Evolutionary conservation across 805 yeast genomes (phyloP), one percentile per base, ranked within the genome.

Genomic region (Yamadazyma laniorum): DNA sequence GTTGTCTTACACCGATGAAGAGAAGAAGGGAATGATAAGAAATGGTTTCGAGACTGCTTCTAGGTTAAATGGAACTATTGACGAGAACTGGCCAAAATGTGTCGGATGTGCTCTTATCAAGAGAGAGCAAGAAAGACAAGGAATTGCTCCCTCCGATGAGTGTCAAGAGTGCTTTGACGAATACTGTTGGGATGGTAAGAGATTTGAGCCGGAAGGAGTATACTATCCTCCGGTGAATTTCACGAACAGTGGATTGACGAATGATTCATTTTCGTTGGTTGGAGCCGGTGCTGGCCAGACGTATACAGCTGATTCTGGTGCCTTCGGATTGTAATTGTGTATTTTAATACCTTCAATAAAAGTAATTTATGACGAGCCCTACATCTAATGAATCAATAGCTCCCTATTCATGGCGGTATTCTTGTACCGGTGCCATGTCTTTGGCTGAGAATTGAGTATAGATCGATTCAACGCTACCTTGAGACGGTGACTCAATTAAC

Each of bases 121-220:
- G 34, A 53, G 72, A 44, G 68, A 63, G 38, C 63, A 66, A 47
- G 72, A 66, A 44, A 53, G 72, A 48, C 56, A 55, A 39, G 67
- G 62, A 5, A 51, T 59, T 11, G 59, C 58, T 31, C 71, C 59
- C 37, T 41, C 59, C 2, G 60, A 57, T 15, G 67, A 63, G 32
- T 66, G 72, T 42, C 48, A 65, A 42, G 37, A 56, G 40, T 66
- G 72, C 32, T 65, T 66, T 45, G 23, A 49, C 12, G 50, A 48
- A 11, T 67, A 67, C 49, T 65, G 72, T 41, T 67, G 72, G 72
- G 66, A 66, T 35, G 71, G 71, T 8, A 42, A 47, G 4, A 25
- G 39, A 23, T 39, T 38, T 13, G 41, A 40, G 5, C 34, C 40
- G 11, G 44, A 43, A 7, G 38, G 37, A 1, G 21, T 43, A 4